A percentile compares a stretch with the other conserved stretches of the same genome.
These are phyloP conservation scores for Polymyxa betae DNA, from an alignment of 208 protist genomes.

Conservation along the genomic window DNA sequence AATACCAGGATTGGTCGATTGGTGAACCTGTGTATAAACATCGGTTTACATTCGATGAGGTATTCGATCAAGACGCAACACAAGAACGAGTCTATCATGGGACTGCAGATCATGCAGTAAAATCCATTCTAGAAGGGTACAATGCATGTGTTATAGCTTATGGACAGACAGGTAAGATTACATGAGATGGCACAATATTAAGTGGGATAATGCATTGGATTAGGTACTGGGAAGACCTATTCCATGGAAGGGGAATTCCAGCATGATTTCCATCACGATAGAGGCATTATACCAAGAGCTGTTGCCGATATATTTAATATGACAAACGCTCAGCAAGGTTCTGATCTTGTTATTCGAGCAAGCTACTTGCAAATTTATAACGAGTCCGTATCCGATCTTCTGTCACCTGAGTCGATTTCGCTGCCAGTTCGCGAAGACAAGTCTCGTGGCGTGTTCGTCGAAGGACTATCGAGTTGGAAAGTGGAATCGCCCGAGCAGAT, in stretches of 20 bases:
- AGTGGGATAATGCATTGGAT: neutral
- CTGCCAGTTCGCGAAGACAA: conserved; percentile 81
- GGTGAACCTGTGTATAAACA: conserved; percentile 18
- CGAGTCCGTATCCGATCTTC: conserved; percentile 84
- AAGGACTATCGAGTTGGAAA: conserved; percentile 84
- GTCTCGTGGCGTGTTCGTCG: conserved; percentile 83
- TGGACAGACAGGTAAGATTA: conserved; percentile 70
- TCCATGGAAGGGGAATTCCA: conserved; percentile 85
- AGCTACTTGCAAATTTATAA: conserved; percentile 80
- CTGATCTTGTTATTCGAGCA: conserved; percentile 55
- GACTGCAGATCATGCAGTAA: conserved; percentile 46
- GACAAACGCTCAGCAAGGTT: neutral
- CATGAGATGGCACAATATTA: conserved; percentile 50
- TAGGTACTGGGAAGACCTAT: conserved; percentile 89
- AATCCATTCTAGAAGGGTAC: conserved; percentile 57
- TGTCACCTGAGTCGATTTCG: conserved; percentile 79
- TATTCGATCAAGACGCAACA: conserved; percentile 34
- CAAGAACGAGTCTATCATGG: conserved; percentile 54
- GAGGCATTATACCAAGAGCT: conserved; percentile 73
- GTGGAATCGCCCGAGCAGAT: conserved; percentile 85
- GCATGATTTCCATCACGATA: conserved; percentile 35
- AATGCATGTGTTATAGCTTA: conserved; percentile 66
- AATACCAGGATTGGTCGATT: neutral
- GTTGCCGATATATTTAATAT: conserved; percentile 70
- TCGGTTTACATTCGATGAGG: conserved; percentile 64